These are phyloP conservation scores for Gilbertella persicaria DNA, from an alignment of 371 early-diverging fungal species.

Conservation along the genomic window DNA sequence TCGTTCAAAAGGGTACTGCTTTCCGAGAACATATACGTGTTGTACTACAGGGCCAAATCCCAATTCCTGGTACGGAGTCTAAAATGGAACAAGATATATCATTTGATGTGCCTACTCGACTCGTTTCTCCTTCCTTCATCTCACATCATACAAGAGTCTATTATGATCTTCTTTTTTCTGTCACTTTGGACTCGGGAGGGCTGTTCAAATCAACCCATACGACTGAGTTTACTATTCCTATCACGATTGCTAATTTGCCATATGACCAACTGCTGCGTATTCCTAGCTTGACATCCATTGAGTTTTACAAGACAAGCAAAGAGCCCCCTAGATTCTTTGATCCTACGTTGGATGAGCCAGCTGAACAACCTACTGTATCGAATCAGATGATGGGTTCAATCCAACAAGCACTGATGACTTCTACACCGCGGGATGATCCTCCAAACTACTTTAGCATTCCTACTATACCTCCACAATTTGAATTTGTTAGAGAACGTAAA, in stretches of 20 bases:
- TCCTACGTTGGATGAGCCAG: constrained; percentile 41
- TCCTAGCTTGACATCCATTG: constrained; percentile 38
- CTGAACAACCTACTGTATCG: constrained; percentile 25
- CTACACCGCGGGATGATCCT: constrained; percentile 43
- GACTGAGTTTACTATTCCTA: constrained; percentile 41
- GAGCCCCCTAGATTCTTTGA: constrained; percentile 47
- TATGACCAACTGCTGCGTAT: constrained; percentile 44
- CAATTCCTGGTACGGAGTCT: constrained; percentile 5
- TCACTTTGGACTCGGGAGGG: constrained; percentile 32
- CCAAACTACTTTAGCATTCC: constrained; percentile 48
- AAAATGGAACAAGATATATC: constrained; percentile 22
- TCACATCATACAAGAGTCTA: constrained; percentile 47
- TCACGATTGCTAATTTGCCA: constrained; percentile 45
- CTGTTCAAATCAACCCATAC: constrained; percentile 33
- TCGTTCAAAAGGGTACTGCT: constrained; percentile 48
- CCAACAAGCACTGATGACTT: constrained; percentile 25
- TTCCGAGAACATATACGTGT: constrained; percentile 35
- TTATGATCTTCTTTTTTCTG: constrained; percentile 39
- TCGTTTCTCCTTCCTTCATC: constrained; percentile 47
- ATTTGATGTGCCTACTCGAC: constrained; percentile 47
- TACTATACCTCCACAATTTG: constrained; percentile 35
- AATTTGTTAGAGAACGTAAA: constrained; percentile 33
- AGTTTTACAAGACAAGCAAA: constrained; percentile 29
- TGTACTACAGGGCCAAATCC: constrained; percentile 29
- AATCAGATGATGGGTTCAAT: constrained; percentile 24